Percentiles rank a stretch among this genome's conserved stretches.
Conservation (phyloP, 2,329 filamentous ascomycete genomes). For the Pseudofabraea citricarpa region DNA sequence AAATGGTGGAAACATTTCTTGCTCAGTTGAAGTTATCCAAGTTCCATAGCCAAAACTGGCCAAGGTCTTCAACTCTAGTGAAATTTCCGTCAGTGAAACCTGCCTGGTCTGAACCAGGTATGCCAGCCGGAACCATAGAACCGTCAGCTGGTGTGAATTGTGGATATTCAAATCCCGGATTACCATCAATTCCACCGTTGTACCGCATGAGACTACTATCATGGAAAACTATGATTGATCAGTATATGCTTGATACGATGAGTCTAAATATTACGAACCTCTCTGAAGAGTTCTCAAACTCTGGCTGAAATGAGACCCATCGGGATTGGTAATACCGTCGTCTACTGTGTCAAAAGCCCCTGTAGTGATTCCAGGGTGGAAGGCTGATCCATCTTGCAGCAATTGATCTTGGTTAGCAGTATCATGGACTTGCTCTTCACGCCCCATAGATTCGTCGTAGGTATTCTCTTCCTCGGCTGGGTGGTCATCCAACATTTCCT, state of each 20-base stretch:
- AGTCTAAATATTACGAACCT: neutral
- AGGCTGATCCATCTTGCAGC: neutral
- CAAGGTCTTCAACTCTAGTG: conserved; percentile 10
- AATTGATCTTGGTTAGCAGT: neutral
- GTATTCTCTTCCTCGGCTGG: neutral
- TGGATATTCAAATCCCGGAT: too few species aligned
- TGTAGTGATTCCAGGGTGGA: neutral
- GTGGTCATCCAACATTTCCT: conserved; percentile 4
- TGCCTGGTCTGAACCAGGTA: too few species aligned
- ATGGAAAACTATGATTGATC: neutral
- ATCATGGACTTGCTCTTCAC: neutral
- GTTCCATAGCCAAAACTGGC: conserved; percentile 28
- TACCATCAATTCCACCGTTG: neutral
- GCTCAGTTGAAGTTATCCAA: conserved; percentile 9
- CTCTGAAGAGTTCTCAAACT: neutral
- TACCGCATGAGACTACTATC: neutral
- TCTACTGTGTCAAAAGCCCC: neutral
- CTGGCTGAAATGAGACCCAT: neutral
- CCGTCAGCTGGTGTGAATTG: too few species aligned
- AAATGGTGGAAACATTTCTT: too few species aligned
- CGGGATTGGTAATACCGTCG: neutral
- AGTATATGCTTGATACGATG: too few species aligned
- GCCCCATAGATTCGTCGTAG: neutral
- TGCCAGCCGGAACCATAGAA: too few species aligned
- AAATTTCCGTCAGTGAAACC: neutral